Evolutionary conservation across 768 basidiomycete genomes (phyloP), one percentile per base, ranked within the genome.

Genomic region (Leccinum incarnatum): DNA sequence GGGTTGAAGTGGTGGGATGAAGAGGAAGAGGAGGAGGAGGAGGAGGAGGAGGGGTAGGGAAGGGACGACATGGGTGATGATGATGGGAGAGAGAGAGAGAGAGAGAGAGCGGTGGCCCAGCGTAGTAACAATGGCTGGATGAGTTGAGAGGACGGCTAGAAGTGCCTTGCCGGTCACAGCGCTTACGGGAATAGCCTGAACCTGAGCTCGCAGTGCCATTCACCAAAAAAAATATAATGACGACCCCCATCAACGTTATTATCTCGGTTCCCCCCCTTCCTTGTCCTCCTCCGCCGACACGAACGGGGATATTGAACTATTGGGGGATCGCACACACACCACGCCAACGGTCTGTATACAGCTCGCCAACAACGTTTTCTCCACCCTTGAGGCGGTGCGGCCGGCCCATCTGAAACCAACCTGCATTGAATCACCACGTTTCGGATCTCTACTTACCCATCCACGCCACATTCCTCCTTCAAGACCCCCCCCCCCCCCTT

Each of bases 61-160:
- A 68, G 55, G 66, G 66, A 49, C 15, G 67, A 67, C 73, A 79
- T 77, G 66, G 34, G 34, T 63, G 77, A 65, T 66, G 69, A 70
- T 76, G 69, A 76, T 73, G 72, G 70, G 68, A 71, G 27, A 32
- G 32, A 32, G 32, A 70, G 71, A 71, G 71, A 71, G 40, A 45
- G 42, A 45, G 40, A 65, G 68, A 67, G 69, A 71, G 73, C 71
- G 62, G 72, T 74, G 73, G 69, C 66, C 73, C 72, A 45, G 74
- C 69, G 73, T 71, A 73, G 73, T 71, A 73, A 77, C 75, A 77
- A 77, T 76, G 77, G 74, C 74, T 68, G 72, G 66, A 69, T 55
- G 69, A 71, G 62, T 71, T 69, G 68, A 59, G 62, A 61, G 67
- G 63, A 64, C 72, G 67, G 65, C 66, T 63, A 69, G 71, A 74